Evolutionary conservation across 2,329 filamentous ascomycete genomes (phyloP).

Genomic region (Cladosporium austrohemisphaericum): DNA sequence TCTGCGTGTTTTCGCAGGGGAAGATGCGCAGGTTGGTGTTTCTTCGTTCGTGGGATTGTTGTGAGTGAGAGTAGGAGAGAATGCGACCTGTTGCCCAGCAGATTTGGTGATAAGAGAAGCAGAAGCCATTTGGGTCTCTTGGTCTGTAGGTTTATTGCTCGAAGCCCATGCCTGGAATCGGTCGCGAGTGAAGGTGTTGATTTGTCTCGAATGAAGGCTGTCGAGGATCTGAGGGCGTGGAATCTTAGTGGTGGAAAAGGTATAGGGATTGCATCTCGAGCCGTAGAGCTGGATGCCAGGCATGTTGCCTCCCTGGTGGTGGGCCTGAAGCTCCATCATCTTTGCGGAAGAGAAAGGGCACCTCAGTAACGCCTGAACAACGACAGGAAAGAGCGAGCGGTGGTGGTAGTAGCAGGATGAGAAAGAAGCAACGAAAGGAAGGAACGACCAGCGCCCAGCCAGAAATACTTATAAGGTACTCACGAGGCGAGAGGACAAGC

Average conservation of each 20-base stretch:
- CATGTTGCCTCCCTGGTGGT: conserved; percentile 13
- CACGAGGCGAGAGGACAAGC: background rate
- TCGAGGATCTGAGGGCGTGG: conserved; percentile 9
- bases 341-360: background rate
- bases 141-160: background rate
- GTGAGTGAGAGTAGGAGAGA: background rate
- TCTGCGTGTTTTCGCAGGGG: background rate
- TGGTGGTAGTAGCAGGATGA: background rate
- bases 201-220: conserved; percentile 3
- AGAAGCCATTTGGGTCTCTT: no score
- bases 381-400: conserved; percentile 3
- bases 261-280: conserved; percentile 12
- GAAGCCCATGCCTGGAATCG: conserved; percentile 2
- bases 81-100: no score
- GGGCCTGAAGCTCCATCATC: conserved; percentile 9
- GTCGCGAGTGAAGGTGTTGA: background rate
- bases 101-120: no score
- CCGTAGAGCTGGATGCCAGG: conserved; percentile 12
- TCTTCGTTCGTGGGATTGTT: no score
- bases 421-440: background rate
- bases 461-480: background rate
- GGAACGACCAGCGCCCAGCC: background rate
- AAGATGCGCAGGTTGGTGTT: no score
- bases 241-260: conserved; percentile 5
- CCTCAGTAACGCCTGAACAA: background rate